These are phyloP conservation scores for Raphanus hybrid DNA, from an alignment of 441 rosid species.

Conservation along the genomic window DNA sequence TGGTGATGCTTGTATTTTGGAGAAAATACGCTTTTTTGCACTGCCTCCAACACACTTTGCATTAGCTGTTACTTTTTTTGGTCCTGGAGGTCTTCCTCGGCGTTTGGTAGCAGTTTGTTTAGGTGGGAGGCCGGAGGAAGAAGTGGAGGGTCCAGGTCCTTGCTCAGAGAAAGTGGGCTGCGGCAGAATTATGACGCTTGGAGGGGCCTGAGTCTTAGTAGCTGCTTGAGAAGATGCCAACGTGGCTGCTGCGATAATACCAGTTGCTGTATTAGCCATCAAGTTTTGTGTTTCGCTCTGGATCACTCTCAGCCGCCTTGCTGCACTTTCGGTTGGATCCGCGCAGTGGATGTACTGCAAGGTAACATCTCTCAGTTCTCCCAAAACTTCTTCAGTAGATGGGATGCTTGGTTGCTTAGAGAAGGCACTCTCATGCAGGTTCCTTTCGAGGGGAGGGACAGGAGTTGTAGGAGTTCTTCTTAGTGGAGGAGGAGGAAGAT, in stretches of 20 bases:
- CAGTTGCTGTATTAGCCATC: not conserved
- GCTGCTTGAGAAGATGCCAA: too few species aligned
- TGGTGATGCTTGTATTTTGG: too few species aligned
- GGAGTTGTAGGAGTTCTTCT: not conserved
- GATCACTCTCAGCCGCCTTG: not conserved
- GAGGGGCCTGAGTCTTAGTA: too few species aligned
- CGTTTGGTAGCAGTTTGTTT: not conserved
- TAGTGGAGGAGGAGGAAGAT: not conserved
- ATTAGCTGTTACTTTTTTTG: not conserved
- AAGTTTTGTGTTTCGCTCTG: not conserved
- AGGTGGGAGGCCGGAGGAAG: too few species aligned
- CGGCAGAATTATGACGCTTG: too few species aligned
- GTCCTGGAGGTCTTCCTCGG: not conserved
- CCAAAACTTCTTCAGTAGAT: not conserved
- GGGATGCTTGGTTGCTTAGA: not conserved
- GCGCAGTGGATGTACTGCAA: not conserved
- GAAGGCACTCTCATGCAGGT: not conserved
- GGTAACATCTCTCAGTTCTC: not conserved
- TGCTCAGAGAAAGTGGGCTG: too few species aligned
- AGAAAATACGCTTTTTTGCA: not conserved
- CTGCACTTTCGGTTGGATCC: not conserved
- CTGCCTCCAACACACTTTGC: not conserved
- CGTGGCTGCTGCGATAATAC: not conserved
- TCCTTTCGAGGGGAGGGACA: not conserved
- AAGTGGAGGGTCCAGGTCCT: too few species aligned